Conservation (phyloP, 2,329 filamentous ascomycete genomes). For the Trichophyton simii region DNA sequence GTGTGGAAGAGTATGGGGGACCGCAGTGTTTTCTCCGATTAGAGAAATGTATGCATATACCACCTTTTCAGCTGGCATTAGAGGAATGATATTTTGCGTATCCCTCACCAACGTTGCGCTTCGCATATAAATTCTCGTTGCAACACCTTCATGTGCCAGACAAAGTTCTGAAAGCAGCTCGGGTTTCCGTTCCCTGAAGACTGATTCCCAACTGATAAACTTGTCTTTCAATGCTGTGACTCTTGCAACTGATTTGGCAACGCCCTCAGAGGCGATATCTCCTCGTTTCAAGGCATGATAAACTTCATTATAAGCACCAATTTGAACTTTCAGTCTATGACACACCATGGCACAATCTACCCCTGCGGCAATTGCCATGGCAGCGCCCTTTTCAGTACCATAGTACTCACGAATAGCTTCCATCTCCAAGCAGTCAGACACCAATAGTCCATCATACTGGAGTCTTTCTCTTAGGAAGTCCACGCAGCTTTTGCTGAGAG, state of each 20-base stretch:
- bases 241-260: constrained; percentile 26
- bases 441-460: constrained; percentile 33
- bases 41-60: not conserved
- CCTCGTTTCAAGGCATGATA: constrained; percentile 27
- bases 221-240: constrained; percentile 27
- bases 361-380: constrained; percentile 32
- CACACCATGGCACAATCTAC: constrained; percentile 37
- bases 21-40: not conserved
- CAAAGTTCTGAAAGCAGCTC: constrained; percentile 10
- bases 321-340: constrained; percentile 31
- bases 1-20: not conserved
- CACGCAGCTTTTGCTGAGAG: constrained; percentile 27
- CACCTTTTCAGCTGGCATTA: not conserved
- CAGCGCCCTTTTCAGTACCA: constrained; percentile 30
- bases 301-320: constrained; percentile 30
- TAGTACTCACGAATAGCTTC: constrained; percentile 31
- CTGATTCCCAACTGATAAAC: constrained; percentile 24
- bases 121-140: not conserved
- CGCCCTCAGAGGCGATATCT: constrained; percentile 19
- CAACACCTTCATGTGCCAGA: not conserved
- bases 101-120: not conserved
- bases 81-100: not conserved
- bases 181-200: constrained; percentile 16
- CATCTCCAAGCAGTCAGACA: constrained; percentile 38
- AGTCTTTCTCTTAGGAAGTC: constrained; percentile 32